Conservation (phyloP, 495 filamentous ascomycete species). For the Venustampulla echinocandica region DNA sequence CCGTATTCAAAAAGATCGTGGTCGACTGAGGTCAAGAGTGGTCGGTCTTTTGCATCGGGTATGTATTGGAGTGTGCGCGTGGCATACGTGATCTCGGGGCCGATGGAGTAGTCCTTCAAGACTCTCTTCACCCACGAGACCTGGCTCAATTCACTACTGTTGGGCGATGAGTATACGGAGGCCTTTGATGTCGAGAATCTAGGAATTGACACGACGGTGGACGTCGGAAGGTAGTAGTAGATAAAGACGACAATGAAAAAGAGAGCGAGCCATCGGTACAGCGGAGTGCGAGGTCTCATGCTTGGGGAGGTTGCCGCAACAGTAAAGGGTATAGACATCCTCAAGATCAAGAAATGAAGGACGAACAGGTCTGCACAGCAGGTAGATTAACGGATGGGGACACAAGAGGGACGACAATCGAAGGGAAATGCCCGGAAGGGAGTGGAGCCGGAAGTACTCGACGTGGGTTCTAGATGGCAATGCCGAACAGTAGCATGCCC, state of each 20-base stretch:
- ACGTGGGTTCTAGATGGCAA: no score
- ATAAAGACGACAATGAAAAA: conserved; percentile 5
- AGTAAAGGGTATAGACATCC: not conserved
- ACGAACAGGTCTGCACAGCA: no score
- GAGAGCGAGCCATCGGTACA: conserved; percentile 7
- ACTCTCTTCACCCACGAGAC: conserved; percentile 11
- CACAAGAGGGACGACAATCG: no score
- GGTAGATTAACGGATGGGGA: no score
- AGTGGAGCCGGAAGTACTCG: no score
- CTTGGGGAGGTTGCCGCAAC: not conserved
- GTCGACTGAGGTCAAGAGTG: conserved; percentile 10
- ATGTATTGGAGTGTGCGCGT: conserved; percentile 21
- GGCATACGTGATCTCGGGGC: conserved; percentile 19
- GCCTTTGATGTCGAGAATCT: not conserved
- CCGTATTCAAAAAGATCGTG: conserved; percentile 10
- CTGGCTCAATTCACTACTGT: not conserved
- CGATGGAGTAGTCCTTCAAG: conserved; percentile 13
- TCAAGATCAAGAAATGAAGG: not conserved
- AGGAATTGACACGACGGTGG: conserved; percentile 3
- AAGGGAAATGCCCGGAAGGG: no score
- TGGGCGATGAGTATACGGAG: not conserved
- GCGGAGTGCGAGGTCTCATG: conserved; percentile 12
- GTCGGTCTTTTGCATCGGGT: conserved; percentile 11
- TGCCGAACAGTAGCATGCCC: no score
- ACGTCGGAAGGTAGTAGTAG: conserved; percentile 8